Conservation (phyloP, 176 grass and related monocot species). For the Elymus sibiricus region DNA sequence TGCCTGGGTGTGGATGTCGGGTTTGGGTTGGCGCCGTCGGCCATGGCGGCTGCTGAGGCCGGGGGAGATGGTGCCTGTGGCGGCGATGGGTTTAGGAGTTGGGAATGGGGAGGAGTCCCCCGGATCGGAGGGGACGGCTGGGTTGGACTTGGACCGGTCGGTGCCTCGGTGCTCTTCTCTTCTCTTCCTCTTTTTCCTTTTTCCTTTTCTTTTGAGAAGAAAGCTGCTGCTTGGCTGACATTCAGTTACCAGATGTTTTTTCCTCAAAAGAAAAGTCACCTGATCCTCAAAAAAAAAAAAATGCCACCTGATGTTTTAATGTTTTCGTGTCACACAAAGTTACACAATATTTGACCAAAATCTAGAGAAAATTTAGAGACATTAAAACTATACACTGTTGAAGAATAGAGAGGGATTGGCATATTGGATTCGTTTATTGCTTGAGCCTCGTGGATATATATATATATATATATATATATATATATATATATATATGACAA, state of each 20-base stretch:
- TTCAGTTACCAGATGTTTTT: not conserved
- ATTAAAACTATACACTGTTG: too few species aligned
- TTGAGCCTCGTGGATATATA: too few species aligned
- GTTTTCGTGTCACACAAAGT: too few species aligned
- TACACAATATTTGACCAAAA: too few species aligned
- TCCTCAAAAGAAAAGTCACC: too few species aligned
- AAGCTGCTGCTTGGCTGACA: not conserved
- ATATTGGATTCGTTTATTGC: too few species aligned
- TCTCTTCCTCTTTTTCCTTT: not conserved
- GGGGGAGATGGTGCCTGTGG: not conserved
- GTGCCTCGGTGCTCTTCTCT: slow-evolving; percentile 1
- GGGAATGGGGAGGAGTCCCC: not conserved
- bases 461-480: too few species aligned
- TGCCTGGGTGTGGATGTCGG: slow-evolving; percentile 12
- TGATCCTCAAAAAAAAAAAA: too few species aligned
- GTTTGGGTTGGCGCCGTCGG: slow-evolving; percentile 36
- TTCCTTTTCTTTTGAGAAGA: not conserved
- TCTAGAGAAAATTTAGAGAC: too few species aligned
- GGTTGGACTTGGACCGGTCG: slow-evolving; percentile 22
- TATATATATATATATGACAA: too few species aligned
- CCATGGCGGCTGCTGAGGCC: slow-evolving; percentile 33
- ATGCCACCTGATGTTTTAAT: too few species aligned
- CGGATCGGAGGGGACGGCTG: not conserved
- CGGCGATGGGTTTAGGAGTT: slow-evolving; percentile 27
- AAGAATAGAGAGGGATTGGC: too few species aligned